Percentiles rank a stretch among this genome's conserved stretches.
Conservation (phyloP, 2,329 filamentous ascomycete genomes). For the Trichoderma guizhouense region DNA sequence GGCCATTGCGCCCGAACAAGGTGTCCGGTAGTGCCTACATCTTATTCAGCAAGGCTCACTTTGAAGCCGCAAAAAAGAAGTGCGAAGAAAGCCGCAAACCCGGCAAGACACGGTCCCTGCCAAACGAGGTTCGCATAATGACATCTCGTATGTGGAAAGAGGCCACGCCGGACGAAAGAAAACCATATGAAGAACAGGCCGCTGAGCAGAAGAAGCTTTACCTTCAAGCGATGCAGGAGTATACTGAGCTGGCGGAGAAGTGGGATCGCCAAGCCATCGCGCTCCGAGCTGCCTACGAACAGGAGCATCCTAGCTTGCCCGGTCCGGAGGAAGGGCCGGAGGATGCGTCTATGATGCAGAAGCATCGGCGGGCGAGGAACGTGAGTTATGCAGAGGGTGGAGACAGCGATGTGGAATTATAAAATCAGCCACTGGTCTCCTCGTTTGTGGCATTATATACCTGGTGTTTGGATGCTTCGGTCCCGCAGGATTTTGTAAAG, state of each 20-base stretch:
- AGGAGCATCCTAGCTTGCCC: slow-evolving; percentile 43
- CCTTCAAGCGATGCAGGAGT: slow-evolving; percentile 53
- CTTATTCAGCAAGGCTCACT: slow-evolving; percentile 78
- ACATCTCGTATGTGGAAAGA: slow-evolving; percentile 91
- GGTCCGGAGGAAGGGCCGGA: slow-evolving; percentile 25
- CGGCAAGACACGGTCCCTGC: slow-evolving; percentile 61
- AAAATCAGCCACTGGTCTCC: not conserved
- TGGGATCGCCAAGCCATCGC: slow-evolving; percentile 70
- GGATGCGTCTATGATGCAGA: slow-evolving; percentile 26
- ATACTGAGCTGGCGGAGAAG: slow-evolving; percentile 57
- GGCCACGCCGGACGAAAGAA: slow-evolving; percentile 64
- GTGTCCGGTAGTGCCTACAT: slow-evolving; percentile 81
- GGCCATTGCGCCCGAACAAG: slow-evolving; percentile 69
- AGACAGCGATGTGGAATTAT: slow-evolving; percentile 9
- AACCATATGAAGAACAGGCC: slow-evolving; percentile 74
- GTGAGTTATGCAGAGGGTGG: slow-evolving; percentile 35
- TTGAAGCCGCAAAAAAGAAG: slow-evolving; percentile 56
- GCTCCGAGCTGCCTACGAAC: slow-evolving; percentile 51
- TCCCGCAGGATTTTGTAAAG: not conserved
- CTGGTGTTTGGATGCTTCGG: slow-evolving; percentile 5
- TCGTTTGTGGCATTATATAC: not conserved
- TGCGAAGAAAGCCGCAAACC: slow-evolving; percentile 64
- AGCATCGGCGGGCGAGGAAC: slow-evolving; percentile 36
- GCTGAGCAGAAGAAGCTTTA: slow-evolving; percentile 67
- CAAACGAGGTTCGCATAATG: slow-evolving; percentile 81